A percentile compares a stretch with the other conserved stretches of the same genome.
phyloP scores from a whole-genome alignment of 31 red algal genomes.

The Bonnemaisonia californica region DNA sequence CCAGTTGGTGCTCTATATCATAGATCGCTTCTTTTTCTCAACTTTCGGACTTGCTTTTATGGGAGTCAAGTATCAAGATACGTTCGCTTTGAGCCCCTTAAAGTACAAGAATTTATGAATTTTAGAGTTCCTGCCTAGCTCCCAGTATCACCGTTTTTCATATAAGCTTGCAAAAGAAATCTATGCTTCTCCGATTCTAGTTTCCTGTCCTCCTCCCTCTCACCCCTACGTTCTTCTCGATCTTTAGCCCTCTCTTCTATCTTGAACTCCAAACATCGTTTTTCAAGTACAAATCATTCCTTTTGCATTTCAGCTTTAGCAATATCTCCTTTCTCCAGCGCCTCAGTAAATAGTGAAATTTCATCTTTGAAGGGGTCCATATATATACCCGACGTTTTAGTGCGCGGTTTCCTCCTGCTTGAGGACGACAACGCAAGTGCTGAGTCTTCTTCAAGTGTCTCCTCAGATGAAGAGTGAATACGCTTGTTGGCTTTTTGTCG shows the following conservation, averaged over 20 bases:
- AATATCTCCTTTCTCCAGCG: neutral
- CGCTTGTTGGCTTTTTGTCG: neutral
- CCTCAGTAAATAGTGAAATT: neutral
- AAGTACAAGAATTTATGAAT: constrained; percentile 9
- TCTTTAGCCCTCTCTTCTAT: neutral
- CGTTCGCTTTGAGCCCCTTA: constrained; percentile 11
- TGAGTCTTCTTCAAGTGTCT: neutral
- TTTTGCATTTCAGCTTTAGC: neutral
- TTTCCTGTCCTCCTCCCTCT: neutral
- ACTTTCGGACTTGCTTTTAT: constrained; percentile 14
- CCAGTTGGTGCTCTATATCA: constrained; percentile 35
- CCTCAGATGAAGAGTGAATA: neutral
- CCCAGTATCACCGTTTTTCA: neutral
- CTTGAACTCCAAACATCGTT: neutral
- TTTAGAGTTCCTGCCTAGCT: neutral
- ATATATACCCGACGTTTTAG: neutral
- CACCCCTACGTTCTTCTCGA: neutral
- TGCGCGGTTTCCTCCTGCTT: too few relatives aligned
- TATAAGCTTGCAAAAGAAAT: neutral
- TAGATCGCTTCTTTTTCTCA: constrained; percentile 20
- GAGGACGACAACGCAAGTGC: too few relatives aligned
- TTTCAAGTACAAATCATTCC: neutral
- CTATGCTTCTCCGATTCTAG: constrained; percentile 8
- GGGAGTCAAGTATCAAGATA: constrained; percentile 12
- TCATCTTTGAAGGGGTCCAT: neutral